Evolutionary conservation across 129 eudicot species (phyloP).

Genomic region (Dittrichia graveolens): DNA sequence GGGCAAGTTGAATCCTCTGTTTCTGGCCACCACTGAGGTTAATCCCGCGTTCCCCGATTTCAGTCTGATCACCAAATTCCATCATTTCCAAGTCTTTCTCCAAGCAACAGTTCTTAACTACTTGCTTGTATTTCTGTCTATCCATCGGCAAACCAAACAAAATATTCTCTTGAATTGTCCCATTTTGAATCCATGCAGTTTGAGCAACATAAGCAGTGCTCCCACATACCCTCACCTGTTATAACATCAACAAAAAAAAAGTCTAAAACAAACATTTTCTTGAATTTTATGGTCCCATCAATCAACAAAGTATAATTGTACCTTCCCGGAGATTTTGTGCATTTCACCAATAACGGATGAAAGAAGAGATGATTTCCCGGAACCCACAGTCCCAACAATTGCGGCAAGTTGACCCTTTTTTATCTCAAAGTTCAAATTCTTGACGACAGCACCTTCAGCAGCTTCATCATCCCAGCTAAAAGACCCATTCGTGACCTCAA

Average conservation of each 20-base stretch:
- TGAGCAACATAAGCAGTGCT: conserved; percentile 95
- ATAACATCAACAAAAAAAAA: conserved; percentile 19
- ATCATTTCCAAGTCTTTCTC: conserved; percentile 89
- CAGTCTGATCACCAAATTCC: conserved; percentile 90
- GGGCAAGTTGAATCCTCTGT: conserved; percentile 59
- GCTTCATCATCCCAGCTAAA: conserved; percentile 87
- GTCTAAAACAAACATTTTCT: background rate
- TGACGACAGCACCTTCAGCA: conserved; percentile 45
- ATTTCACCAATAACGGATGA: conserved; percentile 77
- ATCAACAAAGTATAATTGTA: conserved; percentile 26
- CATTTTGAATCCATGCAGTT: conserved; percentile 80
- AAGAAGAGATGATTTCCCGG: conserved; percentile 80
- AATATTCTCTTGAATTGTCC: conserved; percentile 73
- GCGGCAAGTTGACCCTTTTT: conserved; percentile 69
- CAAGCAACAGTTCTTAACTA: conserved; percentile 68
- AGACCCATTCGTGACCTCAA: conserved; percentile 57
- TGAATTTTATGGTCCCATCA: background rate
- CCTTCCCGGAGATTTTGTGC: conserved; percentile 70
- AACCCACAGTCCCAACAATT: conserved; percentile 79
- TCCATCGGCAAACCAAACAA: conserved; percentile 79
- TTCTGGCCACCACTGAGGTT: conserved; percentile 67
- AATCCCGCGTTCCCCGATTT: conserved; percentile 62
- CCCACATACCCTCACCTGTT: conserved; percentile 82
- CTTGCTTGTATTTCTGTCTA: conserved; percentile 56
- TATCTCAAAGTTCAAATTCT: conserved; percentile 47